phyloP scores from a whole-genome alignment of 345 rosid species.

The Cardamine occulta region DNA sequence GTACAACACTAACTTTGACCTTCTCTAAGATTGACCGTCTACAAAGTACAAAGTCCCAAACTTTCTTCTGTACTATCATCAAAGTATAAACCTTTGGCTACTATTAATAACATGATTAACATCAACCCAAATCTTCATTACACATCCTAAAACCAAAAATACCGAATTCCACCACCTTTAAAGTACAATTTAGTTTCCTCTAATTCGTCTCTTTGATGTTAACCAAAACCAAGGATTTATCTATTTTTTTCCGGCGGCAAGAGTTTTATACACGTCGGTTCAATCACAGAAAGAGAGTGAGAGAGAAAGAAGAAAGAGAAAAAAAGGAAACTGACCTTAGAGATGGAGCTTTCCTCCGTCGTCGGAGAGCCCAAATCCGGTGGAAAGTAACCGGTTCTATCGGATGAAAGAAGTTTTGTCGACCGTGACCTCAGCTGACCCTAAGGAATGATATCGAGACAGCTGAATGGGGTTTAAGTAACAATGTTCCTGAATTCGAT shows the following conservation, averaged over 20 bases:
- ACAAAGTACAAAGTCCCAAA: slow-evolving; percentile 15
- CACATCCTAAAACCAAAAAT: slow-evolving; percentile 24
- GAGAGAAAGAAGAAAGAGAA: neutral
- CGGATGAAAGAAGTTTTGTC: slow-evolving; percentile 11
- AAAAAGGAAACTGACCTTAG: slow-evolving; percentile 26
- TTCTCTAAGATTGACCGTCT: neutral
- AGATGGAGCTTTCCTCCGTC: slow-evolving; percentile 24
- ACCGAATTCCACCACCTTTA: slow-evolving; percentile 3
- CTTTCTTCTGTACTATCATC: slow-evolving; percentile 8
- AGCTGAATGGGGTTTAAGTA: slow-evolving; percentile 16
- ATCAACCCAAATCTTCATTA: slow-evolving; percentile 4
- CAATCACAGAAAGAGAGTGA: neutral
- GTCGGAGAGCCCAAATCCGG: slow-evolving; percentile 31
- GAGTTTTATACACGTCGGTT: neutral
- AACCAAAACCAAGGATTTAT: neutral
- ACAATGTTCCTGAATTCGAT: neutral
- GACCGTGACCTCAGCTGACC: slow-evolving; percentile 32
- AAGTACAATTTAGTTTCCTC: slow-evolving; percentile 3
- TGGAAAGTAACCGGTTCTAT: slow-evolving; percentile 11
- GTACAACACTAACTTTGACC: slow-evolving; percentile 18
- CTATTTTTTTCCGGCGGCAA: neutral
- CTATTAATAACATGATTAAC: slow-evolving; percentile 13
- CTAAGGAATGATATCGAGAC: slow-evolving; percentile 30
- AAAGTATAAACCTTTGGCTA: slow-evolving; percentile 13
- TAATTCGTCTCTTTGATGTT: neutral